phyloP scores from a whole-genome alignment of 2,329 filamentous ascomycete genomes.

The Chaetomiaceae sp. region DNA sequence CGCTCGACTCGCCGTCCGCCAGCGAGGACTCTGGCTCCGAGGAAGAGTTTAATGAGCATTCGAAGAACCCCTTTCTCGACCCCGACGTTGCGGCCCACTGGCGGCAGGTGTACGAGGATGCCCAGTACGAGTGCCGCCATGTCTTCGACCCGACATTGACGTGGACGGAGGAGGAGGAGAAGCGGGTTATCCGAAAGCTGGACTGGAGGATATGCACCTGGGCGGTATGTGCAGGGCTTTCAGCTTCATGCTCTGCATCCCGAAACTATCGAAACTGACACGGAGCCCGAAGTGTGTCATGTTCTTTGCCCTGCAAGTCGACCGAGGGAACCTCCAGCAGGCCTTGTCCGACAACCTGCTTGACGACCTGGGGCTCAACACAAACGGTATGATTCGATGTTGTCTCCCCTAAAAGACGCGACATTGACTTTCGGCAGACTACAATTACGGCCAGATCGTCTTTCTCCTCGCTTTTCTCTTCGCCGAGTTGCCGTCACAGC shows the following conservation, averaged over 20 bases:
- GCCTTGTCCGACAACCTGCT: conserved; percentile 58
- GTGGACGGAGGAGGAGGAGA: conserved; percentile 22
- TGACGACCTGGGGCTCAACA: conserved; percentile 41
- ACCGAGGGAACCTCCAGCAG: conserved; percentile 53
- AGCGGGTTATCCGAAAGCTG: conserved; percentile 40
- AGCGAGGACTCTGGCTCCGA: conserved; percentile 14
- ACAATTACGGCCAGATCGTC: conserved; percentile 46
- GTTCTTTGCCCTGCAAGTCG: conserved; percentile 56
- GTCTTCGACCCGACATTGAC: conserved; percentile 15
- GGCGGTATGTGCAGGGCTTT: conserved; percentile 29
- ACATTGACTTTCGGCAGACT: conserved; percentile 25
- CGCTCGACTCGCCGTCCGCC: conserved; percentile 1
- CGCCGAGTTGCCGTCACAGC: conserved; percentile 53
- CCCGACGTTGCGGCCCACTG: conserved; percentile 16
- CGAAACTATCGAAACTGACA: background rate
- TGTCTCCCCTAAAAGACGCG: background rate
- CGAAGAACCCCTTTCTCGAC: conserved; percentile 17
- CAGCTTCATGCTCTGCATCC: background rate
- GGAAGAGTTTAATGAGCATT: conserved; percentile 5
- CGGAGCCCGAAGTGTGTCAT: conserved; percentile 42
- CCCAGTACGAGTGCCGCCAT: conserved; percentile 13
- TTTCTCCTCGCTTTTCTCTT: conserved; percentile 46
- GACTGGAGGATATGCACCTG: conserved; percentile 36
- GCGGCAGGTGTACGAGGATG: conserved; percentile 16
- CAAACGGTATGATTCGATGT: conserved; percentile 32